Conservation (phyloP, 2,329 filamentous ascomycete genomes). For the Aspergillus hortae region DNA sequence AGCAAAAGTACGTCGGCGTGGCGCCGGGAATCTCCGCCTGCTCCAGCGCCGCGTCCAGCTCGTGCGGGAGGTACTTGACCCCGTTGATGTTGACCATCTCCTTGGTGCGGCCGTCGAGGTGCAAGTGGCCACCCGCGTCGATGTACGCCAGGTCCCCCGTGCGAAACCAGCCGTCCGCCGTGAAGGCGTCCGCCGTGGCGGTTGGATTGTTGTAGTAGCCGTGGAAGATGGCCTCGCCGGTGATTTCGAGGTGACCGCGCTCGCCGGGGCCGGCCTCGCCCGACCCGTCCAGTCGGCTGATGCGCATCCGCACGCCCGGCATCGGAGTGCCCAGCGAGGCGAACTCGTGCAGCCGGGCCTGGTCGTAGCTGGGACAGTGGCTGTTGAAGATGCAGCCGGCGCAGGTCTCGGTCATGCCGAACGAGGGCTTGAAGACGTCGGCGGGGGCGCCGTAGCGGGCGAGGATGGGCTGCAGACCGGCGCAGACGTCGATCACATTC, state of each 20-base stretch:
- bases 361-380: conserved; percentile 35
- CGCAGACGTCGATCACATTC: conserved; percentile 29
- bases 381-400: conserved; percentile 47
- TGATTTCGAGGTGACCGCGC: conserved; percentile 20
- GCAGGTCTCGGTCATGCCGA: conserved; percentile 49
- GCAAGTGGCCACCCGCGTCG: conserved; percentile 9
- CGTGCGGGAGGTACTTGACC: conserved; percentile 38
- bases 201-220: conserved; percentile 28
- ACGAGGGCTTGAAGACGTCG: conserved; percentile 34
- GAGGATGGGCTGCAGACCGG: conserved; percentile 31
- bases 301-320: conserved; percentile 18
- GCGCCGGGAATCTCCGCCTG: conserved; percentile 20
- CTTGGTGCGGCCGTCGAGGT: conserved; percentile 25
- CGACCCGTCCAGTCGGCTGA: conserved; percentile 6
- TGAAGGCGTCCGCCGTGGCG: conserved; percentile 25
- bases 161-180: conserved; percentile 28
- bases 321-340: conserved; percentile 18
- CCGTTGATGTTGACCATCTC: conserved; percentile 49
- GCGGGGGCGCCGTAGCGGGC: conserved; percentile 30
- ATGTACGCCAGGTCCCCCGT: conserved; percentile 18
- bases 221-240: conserved; percentile 20
- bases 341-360: conserved; percentile 17
- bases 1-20: conserved; percentile 31
- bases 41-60: conserved; percentile 41
- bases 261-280: background rate